Evolutionary conservation across 2,329 filamentous ascomycete genomes (phyloP), one percentile per base, ranked within the genome.

Genomic region (Pseudogymnoascus sp.): DNA sequence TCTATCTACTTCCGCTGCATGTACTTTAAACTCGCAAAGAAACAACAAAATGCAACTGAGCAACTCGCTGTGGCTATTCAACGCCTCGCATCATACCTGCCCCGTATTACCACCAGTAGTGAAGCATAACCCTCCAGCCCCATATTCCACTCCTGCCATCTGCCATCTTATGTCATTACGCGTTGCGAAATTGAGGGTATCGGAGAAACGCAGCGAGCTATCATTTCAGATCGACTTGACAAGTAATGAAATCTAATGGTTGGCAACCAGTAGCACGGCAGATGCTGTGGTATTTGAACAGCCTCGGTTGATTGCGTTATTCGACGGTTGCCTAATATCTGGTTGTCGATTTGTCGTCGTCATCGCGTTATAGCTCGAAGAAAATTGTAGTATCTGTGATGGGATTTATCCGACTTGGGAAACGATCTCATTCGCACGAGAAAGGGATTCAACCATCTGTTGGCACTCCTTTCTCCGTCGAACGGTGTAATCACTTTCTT

Each of bases 401-500:
- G 50, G 4, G 28, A 19, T 64, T 65, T 74, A 75, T 69, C 74
- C 72, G 35, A 88, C 86, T 75, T 88, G 85, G 78, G 91, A 93
- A 75, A 99, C 95, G 78, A 99, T 98, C 81, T 99, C 95, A 77
- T 88, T 95, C 63, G 95, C 95, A 77, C 90, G 89, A 70, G 83
- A 79, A 72, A 99, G 81, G 62, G 90, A 96, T 78, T 99, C 95
- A 61, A 99, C 95, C 95, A 99, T 99, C 78, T 97, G 92, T 78
- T 96, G 92, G 78, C 95, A 99, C 78, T 99, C 95, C 82, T 99
- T 99, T 76, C 95, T 85, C 76, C 95, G 84, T 72, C 93, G 87
- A 72, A 96, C 84, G 3, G 95, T 99, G 82, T 96, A 98, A 77
- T 99, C 95, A 74, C 91, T 96, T 79, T 99, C 95, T 83, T 96